A percentile compares a stretch with the other conserved stretches of the same genome.
phyloP scores from a whole-genome alignment of 2,329 filamentous ascomycete species.

The Clonostachys rosea region DNA sequence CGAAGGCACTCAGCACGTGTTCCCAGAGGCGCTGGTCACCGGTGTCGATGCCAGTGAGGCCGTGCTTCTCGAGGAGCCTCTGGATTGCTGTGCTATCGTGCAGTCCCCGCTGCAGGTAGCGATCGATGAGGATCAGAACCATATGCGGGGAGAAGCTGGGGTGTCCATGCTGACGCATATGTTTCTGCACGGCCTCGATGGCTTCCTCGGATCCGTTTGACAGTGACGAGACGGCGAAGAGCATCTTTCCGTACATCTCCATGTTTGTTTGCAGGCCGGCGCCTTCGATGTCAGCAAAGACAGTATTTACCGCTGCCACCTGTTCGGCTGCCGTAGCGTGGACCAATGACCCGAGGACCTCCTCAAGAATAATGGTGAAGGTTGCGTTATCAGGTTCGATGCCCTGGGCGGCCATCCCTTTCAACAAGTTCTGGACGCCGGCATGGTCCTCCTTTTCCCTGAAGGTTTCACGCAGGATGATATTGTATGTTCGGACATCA shows the following conservation, averaged over 20 bases:
- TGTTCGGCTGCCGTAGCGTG: constrained; percentile 41
- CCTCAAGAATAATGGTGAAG: constrained; percentile 68
- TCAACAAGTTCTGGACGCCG: constrained; percentile 37
- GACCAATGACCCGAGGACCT: constrained; percentile 37
- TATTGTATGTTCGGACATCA: constrained; percentile 62
- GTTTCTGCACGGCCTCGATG: constrained; percentile 55
- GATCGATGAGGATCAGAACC: constrained; percentile 68
- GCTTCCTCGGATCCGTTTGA: constrained; percentile 35
- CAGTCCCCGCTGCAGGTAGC: constrained; percentile 57
- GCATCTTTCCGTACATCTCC: constrained; percentile 64
- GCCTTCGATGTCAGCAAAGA: constrained; percentile 50
- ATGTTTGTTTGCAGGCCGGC: constrained; percentile 55
- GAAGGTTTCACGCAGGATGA: constrained; percentile 58
- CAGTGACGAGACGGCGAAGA: constrained; percentile 42
- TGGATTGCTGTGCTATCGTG: constrained; percentile 55
- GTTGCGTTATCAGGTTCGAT: constrained; percentile 63
- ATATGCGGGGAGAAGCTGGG: constrained; percentile 54
- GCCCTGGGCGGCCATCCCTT: constrained; percentile 50
- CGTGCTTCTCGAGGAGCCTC: constrained; percentile 51
- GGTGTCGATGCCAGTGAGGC: constrained; percentile 25
- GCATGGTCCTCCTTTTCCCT: constrained; percentile 7
- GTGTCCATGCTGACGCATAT: constrained; percentile 52
- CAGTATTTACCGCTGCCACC: constrained; percentile 22
- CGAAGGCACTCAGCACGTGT: constrained; percentile 64
- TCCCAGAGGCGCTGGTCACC: constrained; percentile 66